Percentiles rank a stretch among this genome's conserved stretches.
Evolutionary conservation across 768 basidiomycete species (phyloP).

Genomic region (Tephrocybe sp.): DNA sequence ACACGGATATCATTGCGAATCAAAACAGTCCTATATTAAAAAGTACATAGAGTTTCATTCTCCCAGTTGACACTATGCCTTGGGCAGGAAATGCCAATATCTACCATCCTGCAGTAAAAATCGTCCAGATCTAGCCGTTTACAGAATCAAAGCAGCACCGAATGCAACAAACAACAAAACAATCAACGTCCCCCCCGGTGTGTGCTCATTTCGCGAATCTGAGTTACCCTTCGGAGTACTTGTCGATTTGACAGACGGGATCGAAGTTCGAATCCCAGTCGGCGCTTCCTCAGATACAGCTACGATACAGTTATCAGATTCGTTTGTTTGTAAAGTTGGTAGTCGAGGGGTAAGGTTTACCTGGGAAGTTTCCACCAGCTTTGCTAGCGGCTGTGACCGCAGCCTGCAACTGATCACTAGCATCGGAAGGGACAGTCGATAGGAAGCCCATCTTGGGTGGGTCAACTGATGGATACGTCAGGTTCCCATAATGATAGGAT

Average conservation of each 20-base stretch:
- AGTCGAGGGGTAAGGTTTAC: slow-evolving; percentile 21
- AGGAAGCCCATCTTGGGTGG: slow-evolving; percentile 69
- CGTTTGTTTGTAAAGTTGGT: not conserved
- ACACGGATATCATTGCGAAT: not conserved
- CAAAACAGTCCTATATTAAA: not conserved
- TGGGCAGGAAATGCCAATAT: too few relatives aligned
- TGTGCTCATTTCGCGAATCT: not conserved
- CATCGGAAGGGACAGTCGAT: slow-evolving; percentile 66
- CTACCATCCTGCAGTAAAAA: not conserved
- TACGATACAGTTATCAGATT: not conserved
- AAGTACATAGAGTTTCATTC: not conserved
- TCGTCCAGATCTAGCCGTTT: not conserved
- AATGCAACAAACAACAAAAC: not conserved
- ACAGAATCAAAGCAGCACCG: not conserved
- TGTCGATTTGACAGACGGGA: slow-evolving; percentile 21
- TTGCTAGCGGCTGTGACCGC: slow-evolving; percentile 27
- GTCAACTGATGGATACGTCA: slow-evolving; percentile 66
- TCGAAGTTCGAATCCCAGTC: slow-evolving; percentile 33
- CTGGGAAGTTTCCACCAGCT: slow-evolving; percentile 34
- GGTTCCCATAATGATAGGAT: slow-evolving; percentile 72
- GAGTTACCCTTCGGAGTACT: not conserved
- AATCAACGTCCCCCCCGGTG: not conserved
- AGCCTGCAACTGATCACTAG: slow-evolving; percentile 32
- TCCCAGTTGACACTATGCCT: too few relatives aligned
- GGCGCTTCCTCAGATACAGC: slow-evolving; percentile 34